Conservation (phyloP, 352 stramenopile species). For the Phytophthora brassicae region DNA sequence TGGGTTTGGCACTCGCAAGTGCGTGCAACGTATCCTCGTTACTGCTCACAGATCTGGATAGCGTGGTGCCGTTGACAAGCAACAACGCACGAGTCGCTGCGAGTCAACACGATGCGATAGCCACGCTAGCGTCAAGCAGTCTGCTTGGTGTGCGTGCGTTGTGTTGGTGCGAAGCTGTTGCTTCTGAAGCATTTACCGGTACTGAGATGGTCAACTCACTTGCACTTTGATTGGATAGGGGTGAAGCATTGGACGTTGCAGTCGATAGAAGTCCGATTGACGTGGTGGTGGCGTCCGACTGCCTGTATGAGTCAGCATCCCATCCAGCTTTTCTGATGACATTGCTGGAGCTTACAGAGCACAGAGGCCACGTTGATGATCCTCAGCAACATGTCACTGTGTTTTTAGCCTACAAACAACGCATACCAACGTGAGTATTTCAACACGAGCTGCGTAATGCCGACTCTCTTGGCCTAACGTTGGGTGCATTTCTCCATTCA, state of each 20-base stretch:
- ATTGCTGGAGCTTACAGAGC: slow-evolving; percentile 39
- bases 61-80: slow-evolving; percentile 46
- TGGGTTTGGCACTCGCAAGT: slow-evolving; percentile 46
- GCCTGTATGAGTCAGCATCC: slow-evolving; percentile 56
- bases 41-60: slow-evolving; percentile 54
- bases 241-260: slow-evolving; percentile 11
- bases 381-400: slow-evolving; percentile 16
- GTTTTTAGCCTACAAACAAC: slow-evolving; percentile 77
- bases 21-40: slow-evolving; percentile 31
- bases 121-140: slow-evolving; percentile 19
- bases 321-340: slow-evolving; percentile 45
- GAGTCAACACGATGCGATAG: slow-evolving; percentile 26
- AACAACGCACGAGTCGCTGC: slow-evolving; percentile 36
- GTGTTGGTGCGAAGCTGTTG: slow-evolving; percentile 39
- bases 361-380: background rate
- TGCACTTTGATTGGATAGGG: slow-evolving; percentile 8
- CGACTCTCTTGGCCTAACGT: background rate
- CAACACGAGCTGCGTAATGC: background rate
- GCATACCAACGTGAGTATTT: slow-evolving; percentile 41
- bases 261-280: slow-evolving; percentile 10
- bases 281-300: slow-evolving; percentile 51
- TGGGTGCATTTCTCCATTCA: background rate
- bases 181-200: too few relatives aligned
- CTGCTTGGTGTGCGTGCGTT: slow-evolving; percentile 31
- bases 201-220: background rate